Evolutionary conservation across 2,329 filamentous ascomycete species (phyloP), one percentile per base, ranked within the genome.

Genomic region (Trichoderma semiorbis): DNA sequence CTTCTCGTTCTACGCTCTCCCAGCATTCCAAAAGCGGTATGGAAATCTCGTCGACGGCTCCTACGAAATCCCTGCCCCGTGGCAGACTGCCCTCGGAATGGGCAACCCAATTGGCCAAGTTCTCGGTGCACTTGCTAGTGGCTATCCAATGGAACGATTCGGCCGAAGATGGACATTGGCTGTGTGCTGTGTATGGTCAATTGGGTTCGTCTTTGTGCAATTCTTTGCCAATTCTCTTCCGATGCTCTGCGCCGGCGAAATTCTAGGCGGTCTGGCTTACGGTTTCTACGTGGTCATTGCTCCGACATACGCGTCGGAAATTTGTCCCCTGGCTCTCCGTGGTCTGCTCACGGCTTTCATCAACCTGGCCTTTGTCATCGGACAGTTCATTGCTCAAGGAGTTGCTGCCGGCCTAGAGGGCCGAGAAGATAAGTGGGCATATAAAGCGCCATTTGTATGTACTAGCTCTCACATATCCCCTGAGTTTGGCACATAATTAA

Each of bases 351-450:
- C 88, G 1, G 86, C 85, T 39, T 90, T 86, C 71, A 86, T 90
- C 71, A 90, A 90, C 75, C 80, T 90, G 47, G 90, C 88, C 75
- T 91, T 89, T 79, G 88, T 89, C 55, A 88, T 88, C 21, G 89
- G 89, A 1, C 88, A 90, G 76, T 82, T 91, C 5, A 80, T 90
- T 3, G 87, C 81, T 5, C 85, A 85, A 70, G 83, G 82, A 7
- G 81, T 85, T 43, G 85, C 84, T 1, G 81, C 83, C 3, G 83
- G 82, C 3, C 83, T 84, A 0, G 78, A 81, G 55, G 78, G 77
- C 24, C 75, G 84, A 11, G 73, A 78, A 16, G 81, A 80, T 60
- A 79, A 86, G 73, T 87, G 85, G 85, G 84, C 84, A 0, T 87
- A 86, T 74, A 75, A 68, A 18, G 73, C 73, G 3, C 76, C 76